Evolutionary conservation across 331 rosid genomes (phyloP), one percentile per base, ranked within the genome.

Genomic region (Telfairia occidentalis): DNA sequence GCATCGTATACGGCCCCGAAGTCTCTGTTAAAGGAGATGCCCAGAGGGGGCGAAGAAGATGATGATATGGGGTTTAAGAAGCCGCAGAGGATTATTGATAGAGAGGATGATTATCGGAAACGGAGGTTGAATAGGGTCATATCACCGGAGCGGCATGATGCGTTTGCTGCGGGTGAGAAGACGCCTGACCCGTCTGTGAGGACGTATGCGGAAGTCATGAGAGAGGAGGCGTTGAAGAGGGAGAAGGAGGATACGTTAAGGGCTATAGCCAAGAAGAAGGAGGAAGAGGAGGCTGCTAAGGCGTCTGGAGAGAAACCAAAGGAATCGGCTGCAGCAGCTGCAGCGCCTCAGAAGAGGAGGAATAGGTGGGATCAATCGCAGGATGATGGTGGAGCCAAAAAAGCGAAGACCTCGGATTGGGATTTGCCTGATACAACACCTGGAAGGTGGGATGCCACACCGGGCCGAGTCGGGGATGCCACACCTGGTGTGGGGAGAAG

Each of bases 321-420:
- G 60, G 82, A 81, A 54, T 57, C 81, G 0, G 74, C n/a, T 71
- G 74, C 49, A 24, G 16, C 78, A 0, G 82, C 67, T 0, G 86
- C 81, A 2, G 75, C 21, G 50, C 79, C 88, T 8, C 96, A 87
- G 87, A 89, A 90, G 83, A 87, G 98, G 80, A 87, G 98, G 83
- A 94, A 94, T 45, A 72, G 97, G 76, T 91, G 98, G 98, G 98
- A 94, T 75, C 90, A 75, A 74, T 87, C 96, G 32, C 96, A 89
- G 84, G 98, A 94, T 1, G 94, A 86, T 0, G 97, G 86, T 2
- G 91, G 73, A 0, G 83, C 79, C 0, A 88, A 88, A 80, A 86
- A 86, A 60, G 81, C 88, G 0, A 94, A 90, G 76, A 81, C 91
- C 0, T 94, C 97, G 0, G 98, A 94, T 40, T 94, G 98, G 98